phyloP scores from a whole-genome alignment of 1,284 basidiomycete species.

The Tylopilus sp. region DNA sequence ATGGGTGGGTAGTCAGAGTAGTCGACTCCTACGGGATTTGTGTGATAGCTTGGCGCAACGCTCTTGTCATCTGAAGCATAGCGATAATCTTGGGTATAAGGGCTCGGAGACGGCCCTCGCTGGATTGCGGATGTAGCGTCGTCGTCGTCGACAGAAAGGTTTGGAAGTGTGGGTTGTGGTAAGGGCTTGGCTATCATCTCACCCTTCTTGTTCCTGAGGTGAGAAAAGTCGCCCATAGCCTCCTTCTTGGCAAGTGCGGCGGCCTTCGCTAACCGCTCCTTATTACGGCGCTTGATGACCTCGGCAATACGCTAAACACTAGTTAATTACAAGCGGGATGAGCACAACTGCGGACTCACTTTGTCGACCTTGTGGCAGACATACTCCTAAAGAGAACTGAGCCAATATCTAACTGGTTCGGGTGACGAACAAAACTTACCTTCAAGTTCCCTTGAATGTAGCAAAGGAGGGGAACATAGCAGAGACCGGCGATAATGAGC shows the following conservation, averaged over 20 bases:
- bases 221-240: constrained; percentile 84
- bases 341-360: constrained; percentile 39
- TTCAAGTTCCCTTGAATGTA: constrained; percentile 97
- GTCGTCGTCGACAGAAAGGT: constrained; percentile 81
- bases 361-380: constrained; percentile 99
- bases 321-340: constrained; percentile 7
- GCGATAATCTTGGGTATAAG: constrained; percentile 53
- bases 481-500: constrained; percentile 79
- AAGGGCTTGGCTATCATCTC: constrained; percentile 78
- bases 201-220: constrained; percentile 92
- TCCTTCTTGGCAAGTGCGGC: constrained; percentile 86
- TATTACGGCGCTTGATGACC: constrained; percentile 89
- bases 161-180: constrained; percentile 95
- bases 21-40: constrained; percentile 39
- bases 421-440: constrained; percentile 38
- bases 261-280: constrained; percentile 80
- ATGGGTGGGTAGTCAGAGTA: constrained; percentile 66
- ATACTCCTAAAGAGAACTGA: constrained; percentile 68
- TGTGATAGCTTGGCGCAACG: constrained; percentile 34
- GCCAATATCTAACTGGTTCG: neutral
- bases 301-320: constrained; percentile 75
- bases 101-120: constrained; percentile 52
- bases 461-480: constrained; percentile 89
- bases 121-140: constrained; percentile 59
- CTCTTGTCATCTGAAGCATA: constrained; percentile 42